A percentile compares a stretch with the other conserved stretches of the same genome.
Evolutionary conservation across 352 stramenopile genomes (phyloP).

Genomic region (Peronospora belbahrii): DNA sequence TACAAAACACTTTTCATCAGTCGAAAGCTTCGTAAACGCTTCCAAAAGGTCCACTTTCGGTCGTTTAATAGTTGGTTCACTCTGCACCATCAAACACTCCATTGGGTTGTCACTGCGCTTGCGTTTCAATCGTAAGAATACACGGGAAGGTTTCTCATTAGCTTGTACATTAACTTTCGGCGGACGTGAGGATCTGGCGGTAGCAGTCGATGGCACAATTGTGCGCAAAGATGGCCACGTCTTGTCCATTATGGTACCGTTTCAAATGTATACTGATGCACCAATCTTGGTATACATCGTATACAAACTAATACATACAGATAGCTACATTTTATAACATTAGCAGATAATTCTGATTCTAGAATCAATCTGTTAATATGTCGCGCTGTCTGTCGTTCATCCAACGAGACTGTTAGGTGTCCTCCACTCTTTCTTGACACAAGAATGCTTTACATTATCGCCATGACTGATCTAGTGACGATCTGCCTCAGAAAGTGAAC

Average conservation of each 20-base stretch:
- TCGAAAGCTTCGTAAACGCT: constrained; percentile 59
- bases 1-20: constrained; percentile 59
- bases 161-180: background rate
- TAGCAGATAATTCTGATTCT: too few relatives aligned
- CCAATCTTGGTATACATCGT: too few relatives aligned
- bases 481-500: constrained; percentile 49
- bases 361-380: too few relatives aligned
- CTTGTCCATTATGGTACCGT: constrained; percentile 18
- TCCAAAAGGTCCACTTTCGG: constrained; percentile 32
- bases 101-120: constrained; percentile 77
- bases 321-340: background rate
- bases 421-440: constrained; percentile 29
- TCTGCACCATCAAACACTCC: constrained; percentile 57
- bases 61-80: constrained; percentile 27
- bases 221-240: background rate
- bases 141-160: constrained; percentile 32
- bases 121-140: constrained; percentile 77
- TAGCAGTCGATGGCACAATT: background rate
- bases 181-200: constrained; percentile 3
- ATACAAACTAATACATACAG: too few relatives aligned
- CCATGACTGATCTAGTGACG: constrained; percentile 49
- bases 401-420: constrained; percentile 41
- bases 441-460: constrained; percentile 10
- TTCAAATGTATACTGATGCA: background rate
- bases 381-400: too few relatives aligned